A percentile compares a stretch with the other conserved stretches of the same genome.
Evolutionary conservation across 805 yeast species (phyloP).

Genomic region (Monosporozyma siamensis): DNA sequence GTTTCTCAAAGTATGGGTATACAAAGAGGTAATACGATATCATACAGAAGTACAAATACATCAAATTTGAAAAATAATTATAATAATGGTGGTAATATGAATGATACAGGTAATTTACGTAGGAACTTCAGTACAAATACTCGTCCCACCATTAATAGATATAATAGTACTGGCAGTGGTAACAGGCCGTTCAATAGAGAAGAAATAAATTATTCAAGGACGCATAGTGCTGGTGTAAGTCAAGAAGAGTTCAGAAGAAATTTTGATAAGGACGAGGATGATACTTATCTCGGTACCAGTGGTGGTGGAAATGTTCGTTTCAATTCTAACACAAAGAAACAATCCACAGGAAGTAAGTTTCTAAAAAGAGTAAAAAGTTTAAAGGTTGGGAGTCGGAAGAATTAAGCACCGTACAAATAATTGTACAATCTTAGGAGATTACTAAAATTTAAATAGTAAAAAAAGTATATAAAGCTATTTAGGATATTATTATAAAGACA

Average conservation of each 20-base stretch:
- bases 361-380: slow-evolving; percentile 82
- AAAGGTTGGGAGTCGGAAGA: slow-evolving; percentile 47
- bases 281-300: slow-evolving; percentile 15
- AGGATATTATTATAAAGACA: neutral
- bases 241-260: neutral
- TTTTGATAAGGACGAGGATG: slow-evolving; percentile 21
- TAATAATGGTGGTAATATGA: slow-evolving; percentile 13
- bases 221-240: slow-evolving; percentile 11
- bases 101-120: slow-evolving; percentile 7
- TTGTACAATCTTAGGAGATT: too few species aligned
- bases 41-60: slow-evolving; percentile 37
- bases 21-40: slow-evolving; percentile 76
- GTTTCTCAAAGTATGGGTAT: slow-evolving; percentile 38
- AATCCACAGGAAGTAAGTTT: slow-evolving; percentile 43
- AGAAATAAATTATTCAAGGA: slow-evolving; percentile 12
- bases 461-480: neutral
- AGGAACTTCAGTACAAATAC: slow-evolving; percentile 10
- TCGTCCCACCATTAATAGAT: slow-evolving; percentile 6
- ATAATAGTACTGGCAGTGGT: neutral
- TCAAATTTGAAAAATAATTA: slow-evolving; percentile 25
- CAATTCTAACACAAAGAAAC: slow-evolving; percentile 21
- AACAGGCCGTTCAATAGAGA: slow-evolving; percentile 5
- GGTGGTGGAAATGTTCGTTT: slow-evolving; percentile 16
- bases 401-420: slow-evolving; percentile 1
- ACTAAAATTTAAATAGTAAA: neutral